A percentile compares a stretch with the other conserved stretches of the same genome.
phyloP scores from a whole-genome alignment of 163 green algal genomes.

The Scenedesmus sp. region DNA sequence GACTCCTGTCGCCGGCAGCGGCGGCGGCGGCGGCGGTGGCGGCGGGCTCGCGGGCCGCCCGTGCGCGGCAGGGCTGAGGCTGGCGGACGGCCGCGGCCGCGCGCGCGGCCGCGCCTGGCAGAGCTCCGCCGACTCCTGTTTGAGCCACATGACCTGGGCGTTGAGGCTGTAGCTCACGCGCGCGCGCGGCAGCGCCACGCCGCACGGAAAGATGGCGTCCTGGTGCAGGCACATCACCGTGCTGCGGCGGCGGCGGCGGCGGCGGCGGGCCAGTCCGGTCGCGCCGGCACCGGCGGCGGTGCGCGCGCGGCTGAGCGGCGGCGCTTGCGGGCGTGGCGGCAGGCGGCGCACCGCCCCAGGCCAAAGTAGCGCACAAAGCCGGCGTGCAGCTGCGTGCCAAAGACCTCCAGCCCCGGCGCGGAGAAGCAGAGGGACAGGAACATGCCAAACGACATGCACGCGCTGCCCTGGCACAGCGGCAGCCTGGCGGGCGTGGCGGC shows the following conservation, averaged over 20 bases:
- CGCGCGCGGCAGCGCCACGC: constrained; percentile 63
- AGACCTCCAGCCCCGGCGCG: constrained; percentile 61
- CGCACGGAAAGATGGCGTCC: constrained; percentile 57
- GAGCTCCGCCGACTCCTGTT: constrained; percentile 70
- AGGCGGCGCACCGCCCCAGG: constrained; percentile 50
- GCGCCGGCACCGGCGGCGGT: too few relatives aligned
- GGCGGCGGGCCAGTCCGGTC: too few relatives aligned
- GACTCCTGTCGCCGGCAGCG: too few relatives aligned
- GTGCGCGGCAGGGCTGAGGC: too few relatives aligned
- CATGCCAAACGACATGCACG: constrained; percentile 70
- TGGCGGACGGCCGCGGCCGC: too few relatives aligned
- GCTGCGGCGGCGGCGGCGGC: constrained; percentile 63
- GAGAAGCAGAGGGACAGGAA: constrained; percentile 64
- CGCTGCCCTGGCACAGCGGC: constrained; percentile 67
- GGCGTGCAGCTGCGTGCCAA: constrained; percentile 62
- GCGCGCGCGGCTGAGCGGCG: too few relatives aligned
- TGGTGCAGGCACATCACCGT: constrained; percentile 86
- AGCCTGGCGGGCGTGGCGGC: constrained; percentile 47
- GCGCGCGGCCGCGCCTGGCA: constrained; percentile 49
- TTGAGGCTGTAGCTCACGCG: constrained; percentile 50
- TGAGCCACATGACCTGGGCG: constrained; percentile 72
- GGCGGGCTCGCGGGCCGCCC: too few relatives aligned
- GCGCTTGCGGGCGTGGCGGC: too few relatives aligned
- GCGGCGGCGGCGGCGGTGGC: too few relatives aligned
- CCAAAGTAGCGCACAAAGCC: constrained; percentile 82